These are phyloP conservation scores for Lachancea nothofagi DNA, from an alignment of 805 yeast species.

Conservation along the genomic window DNA sequence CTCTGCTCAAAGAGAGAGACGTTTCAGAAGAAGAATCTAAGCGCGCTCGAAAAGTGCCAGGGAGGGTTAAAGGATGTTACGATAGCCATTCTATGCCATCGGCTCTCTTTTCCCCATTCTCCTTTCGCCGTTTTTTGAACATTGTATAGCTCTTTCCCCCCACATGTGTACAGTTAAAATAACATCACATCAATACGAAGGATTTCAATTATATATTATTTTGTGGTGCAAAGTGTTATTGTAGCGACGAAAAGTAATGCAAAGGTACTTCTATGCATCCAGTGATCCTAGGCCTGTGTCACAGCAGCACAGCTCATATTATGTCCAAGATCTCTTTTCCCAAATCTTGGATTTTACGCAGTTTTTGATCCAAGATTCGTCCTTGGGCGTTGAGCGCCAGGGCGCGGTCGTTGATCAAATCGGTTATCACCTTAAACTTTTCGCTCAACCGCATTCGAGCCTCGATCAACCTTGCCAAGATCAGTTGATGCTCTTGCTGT, in stretches of 20 bases:
- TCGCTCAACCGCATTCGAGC: slow-evolving; percentile 38
- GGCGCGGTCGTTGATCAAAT: slow-evolving; percentile 35
- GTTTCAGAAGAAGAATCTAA: slow-evolving; percentile 88
- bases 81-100: not conserved
- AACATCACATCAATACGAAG: slow-evolving; percentile 18
- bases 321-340: slow-evolving; percentile 38
- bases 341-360: slow-evolving; percentile 36
- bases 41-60: slow-evolving; percentile 10
- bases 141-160: slow-evolving; percentile 14
- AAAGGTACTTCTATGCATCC: too few species aligned
- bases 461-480: slow-evolving; percentile 33
- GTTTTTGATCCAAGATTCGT: slow-evolving; percentile 31
- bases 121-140: slow-evolving; percentile 6
- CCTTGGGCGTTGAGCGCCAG: slow-evolving; percentile 32
- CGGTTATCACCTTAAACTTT: slow-evolving; percentile 37
- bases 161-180: slow-evolving; percentile 20
- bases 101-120: not conserved
- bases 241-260: too few species aligned
- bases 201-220: slow-evolving; percentile 5
- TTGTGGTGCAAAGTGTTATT: too few species aligned
- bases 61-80: not conserved
- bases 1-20: slow-evolving; percentile 86
- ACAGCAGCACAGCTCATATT: slow-evolving; percentile 18
- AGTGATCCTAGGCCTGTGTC: not conserved
- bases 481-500: slow-evolving; percentile 30